phyloP scores from a whole-genome alignment of 2,329 filamentous ascomycete genomes.

The Colletotrichum euphorbiae region DNA sequence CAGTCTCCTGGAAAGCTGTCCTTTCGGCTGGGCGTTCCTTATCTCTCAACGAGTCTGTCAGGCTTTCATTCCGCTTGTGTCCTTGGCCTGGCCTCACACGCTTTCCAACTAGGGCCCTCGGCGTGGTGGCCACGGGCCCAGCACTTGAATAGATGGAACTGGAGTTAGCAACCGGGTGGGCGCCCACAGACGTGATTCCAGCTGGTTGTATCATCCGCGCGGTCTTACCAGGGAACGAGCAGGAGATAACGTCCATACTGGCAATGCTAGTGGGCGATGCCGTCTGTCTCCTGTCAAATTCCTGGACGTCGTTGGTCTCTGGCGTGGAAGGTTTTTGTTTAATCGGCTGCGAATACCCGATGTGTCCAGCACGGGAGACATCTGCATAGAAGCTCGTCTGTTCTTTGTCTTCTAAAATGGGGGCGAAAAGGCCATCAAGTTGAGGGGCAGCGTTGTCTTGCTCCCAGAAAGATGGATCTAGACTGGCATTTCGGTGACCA shows the following conservation, averaged over 20 bases:
- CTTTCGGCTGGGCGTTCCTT: constrained; percentile 69
- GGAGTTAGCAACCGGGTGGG: constrained; percentile 66
- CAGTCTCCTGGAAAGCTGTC: constrained; percentile 62
- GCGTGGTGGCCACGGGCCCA: constrained; percentile 68
- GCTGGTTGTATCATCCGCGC: constrained; percentile 51
- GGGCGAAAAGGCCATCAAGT: constrained; percentile 55
- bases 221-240: constrained; percentile 70
- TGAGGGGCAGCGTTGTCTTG: constrained; percentile 57
- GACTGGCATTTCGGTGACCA: constrained; percentile 66
- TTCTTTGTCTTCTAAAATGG: constrained; percentile 42
- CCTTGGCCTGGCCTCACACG: constrained; percentile 66
- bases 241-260: constrained; percentile 72
- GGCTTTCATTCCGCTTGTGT: constrained; percentile 89
- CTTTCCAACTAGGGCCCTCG: constrained; percentile 68
- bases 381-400: constrained; percentile 60
- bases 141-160: constrained; percentile 59
- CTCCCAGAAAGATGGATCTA: constrained; percentile 68
- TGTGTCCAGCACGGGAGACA: constrained; percentile 58
- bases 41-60: constrained; percentile 80
- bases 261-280: constrained; percentile 68
- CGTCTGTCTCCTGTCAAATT: constrained; percentile 50
- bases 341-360: constrained; percentile 59
- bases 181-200: constrained; percentile 57
- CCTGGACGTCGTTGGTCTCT: constrained; percentile 48
- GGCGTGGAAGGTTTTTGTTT: constrained; percentile 62